Percentiles rank a stretch among this genome's conserved stretches.
Evolutionary conservation across 2,329 filamentous ascomycete genomes (phyloP).

Genomic region (Aspergillus luchuensis): DNA sequence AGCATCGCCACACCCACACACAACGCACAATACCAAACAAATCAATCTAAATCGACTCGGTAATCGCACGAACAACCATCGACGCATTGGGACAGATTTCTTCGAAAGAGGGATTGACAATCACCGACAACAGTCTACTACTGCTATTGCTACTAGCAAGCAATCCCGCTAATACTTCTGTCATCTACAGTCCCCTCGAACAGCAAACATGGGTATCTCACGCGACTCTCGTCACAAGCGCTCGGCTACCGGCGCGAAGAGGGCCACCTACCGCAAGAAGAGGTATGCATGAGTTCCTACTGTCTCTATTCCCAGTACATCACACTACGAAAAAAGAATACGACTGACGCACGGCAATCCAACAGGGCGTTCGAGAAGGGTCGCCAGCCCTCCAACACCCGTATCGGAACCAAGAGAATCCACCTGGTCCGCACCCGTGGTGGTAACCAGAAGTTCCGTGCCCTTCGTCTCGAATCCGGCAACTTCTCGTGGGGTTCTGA

Average conservation of each 20-base stretch:
- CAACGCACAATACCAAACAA: too few species aligned
- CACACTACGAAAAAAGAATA: not conserved
- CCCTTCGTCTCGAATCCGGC: constrained; percentile 94
- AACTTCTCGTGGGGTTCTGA: constrained; percentile 99
- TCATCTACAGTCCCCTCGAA: constrained; percentile 52
- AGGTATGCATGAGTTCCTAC: constrained; percentile 56
- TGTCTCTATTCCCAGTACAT: not conserved
- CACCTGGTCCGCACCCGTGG: constrained; percentile 96
- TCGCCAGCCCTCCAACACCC: constrained; percentile 98
- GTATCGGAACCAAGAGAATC: constrained; percentile 96
- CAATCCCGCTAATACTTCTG: constrained; percentile 7
- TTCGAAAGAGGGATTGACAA: not conserved
- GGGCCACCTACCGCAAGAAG: constrained; percentile 77
- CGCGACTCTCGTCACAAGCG: constrained; percentile 99
- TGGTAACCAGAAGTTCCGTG: constrained; percentile 99
- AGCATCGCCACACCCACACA: not conserved
- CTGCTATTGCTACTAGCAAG: not conserved
- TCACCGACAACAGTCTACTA: constrained; percentile 2
- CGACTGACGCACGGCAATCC: constrained; percentile 58
- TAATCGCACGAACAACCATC: not conserved
- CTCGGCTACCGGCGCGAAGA: constrained; percentile 98
- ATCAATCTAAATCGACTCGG: not conserved
- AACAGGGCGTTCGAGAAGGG: constrained; percentile 99
- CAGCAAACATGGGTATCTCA: constrained; percentile 98
- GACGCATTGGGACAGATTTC: not conserved